These are phyloP conservation scores for Aspergillus biplanus DNA, from an alignment of 495 filamentous ascomycete species.

Conservation along the genomic window DNA sequence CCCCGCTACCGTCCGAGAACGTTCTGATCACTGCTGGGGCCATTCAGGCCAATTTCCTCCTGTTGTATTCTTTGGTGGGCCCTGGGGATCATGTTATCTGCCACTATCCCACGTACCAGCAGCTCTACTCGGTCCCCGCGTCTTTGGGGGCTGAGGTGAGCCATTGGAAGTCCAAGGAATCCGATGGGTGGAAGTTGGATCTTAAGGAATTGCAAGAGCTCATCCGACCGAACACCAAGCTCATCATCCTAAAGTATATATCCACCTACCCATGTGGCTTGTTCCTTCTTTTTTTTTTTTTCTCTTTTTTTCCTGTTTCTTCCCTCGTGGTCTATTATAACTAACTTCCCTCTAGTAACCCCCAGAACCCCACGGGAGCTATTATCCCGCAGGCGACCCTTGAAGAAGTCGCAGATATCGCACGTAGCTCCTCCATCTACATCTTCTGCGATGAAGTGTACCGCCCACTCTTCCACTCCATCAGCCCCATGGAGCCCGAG, in stretches of 20 bases:
- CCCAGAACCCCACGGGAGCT: constrained; percentile 85
- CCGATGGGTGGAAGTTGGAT: constrained; percentile 69
- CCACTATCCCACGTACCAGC: constrained; percentile 89
- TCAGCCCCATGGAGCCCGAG: constrained; percentile 55
- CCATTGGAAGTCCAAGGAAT: constrained; percentile 72
- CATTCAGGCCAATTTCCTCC: constrained; percentile 80
- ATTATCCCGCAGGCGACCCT: constrained; percentile 66
- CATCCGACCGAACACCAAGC: constrained; percentile 75
- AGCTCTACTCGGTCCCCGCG: constrained; percentile 76
- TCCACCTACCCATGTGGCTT: neutral
- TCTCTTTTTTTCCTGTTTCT: neutral
- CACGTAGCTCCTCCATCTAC: constrained; percentile 62
- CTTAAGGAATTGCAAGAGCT: constrained; percentile 67
- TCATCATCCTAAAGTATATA: constrained; percentile 66
- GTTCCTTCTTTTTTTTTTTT: neutral
- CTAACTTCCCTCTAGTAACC: constrained; percentile 60
- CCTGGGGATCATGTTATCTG: constrained; percentile 89
- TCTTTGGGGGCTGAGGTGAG: constrained; percentile 81
- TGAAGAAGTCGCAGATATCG: constrained; percentile 64
- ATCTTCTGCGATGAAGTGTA: constrained; percentile 86
- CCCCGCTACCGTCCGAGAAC: constrained; percentile 62
- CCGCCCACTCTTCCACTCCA: constrained; percentile 82
- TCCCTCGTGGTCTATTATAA: neutral
- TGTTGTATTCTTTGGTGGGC: constrained; percentile 73
- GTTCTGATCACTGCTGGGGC: constrained; percentile 80